Evolutionary conservation across 192 early-diverging fungal genomes (phyloP).

Genomic region (Piromyces sp.): DNA sequence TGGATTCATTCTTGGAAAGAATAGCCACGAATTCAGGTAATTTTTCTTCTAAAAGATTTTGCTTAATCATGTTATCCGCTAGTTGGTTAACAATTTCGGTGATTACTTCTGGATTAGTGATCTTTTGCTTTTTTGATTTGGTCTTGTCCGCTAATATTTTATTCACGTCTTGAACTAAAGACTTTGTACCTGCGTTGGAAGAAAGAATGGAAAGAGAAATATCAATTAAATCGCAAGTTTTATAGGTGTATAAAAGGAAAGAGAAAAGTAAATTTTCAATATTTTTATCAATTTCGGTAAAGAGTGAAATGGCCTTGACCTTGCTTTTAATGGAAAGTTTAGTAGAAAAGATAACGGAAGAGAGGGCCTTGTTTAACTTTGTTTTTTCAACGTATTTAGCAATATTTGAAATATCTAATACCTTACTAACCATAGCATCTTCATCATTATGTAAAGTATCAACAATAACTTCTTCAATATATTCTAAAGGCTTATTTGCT

Average conservation of each 20-base stretch:
- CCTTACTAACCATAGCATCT: constrained; percentile 14
- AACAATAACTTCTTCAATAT: constrained; percentile 25
- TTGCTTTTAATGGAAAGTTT: background rate
- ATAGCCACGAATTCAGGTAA: background rate
- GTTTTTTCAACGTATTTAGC: background rate
- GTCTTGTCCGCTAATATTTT: background rate
- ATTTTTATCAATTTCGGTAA: background rate
- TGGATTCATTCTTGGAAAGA: background rate
- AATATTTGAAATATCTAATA: background rate
- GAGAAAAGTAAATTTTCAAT: background rate
- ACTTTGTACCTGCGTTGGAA: background rate
- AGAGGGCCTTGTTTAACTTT: background rate
- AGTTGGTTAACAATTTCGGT: background rate
- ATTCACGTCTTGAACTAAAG: background rate
- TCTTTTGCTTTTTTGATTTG: background rate
- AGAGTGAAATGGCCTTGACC: background rate
- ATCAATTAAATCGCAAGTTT: background rate
- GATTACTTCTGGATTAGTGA: background rate
- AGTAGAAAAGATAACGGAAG: background rate
- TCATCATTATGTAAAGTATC: constrained; percentile 29
- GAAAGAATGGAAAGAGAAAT: background rate
- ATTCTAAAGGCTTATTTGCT: constrained; percentile 7
- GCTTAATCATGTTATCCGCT: background rate
- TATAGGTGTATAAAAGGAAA: background rate
- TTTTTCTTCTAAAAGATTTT: background rate